Evolutionary conservation across 192 early-diverging fungal genomes (phyloP).

Genomic region (Coemansia sp.): DNA sequence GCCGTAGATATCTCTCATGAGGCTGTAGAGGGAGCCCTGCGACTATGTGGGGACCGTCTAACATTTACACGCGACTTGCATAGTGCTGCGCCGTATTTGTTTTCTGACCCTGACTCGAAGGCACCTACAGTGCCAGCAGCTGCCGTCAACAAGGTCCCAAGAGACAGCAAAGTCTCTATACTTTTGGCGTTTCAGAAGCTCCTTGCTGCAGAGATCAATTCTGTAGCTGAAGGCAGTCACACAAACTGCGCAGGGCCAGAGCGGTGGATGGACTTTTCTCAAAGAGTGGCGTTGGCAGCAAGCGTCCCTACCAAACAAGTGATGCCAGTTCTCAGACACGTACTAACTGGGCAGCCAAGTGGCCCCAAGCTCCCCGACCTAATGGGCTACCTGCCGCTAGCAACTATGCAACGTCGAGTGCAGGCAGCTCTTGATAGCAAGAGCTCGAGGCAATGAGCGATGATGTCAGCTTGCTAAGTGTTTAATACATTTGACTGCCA

Average conservation of each 20-base stretch:
- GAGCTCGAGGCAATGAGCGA: neutral
- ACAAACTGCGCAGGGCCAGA: neutral
- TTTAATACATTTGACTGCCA: too few species aligned
- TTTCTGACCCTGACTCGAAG: constrained; percentile 27
- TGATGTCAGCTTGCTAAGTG: neutral
- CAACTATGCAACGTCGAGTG: constrained; percentile 12
- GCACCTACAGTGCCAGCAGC: neutral
- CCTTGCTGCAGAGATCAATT: neutral
- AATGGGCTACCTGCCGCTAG: constrained; percentile 18
- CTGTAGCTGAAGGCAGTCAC: neutral
- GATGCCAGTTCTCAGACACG: constrained; percentile 66
- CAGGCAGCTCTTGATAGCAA: neutral
- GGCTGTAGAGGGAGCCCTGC: constrained; percentile 20
- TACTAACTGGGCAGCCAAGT: constrained; percentile 57
- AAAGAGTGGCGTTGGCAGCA: constrained; percentile 44
- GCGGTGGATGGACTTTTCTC: constrained; percentile 24
- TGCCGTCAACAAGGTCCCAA: constrained; percentile 9
- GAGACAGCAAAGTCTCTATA: constrained; percentile 20
- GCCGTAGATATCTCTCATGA: neutral
- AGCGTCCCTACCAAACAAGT: constrained; percentile 49
- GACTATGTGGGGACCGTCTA: constrained; percentile 29
- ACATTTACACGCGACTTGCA: constrained; percentile 31
- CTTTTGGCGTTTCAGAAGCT: neutral
- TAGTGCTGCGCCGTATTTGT: constrained; percentile 29
- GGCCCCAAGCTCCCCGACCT: constrained; percentile 44